These are phyloP conservation scores for Prunus mongolica DNA, from an alignment of 306 rosid species.

Conservation along the genomic window DNA sequence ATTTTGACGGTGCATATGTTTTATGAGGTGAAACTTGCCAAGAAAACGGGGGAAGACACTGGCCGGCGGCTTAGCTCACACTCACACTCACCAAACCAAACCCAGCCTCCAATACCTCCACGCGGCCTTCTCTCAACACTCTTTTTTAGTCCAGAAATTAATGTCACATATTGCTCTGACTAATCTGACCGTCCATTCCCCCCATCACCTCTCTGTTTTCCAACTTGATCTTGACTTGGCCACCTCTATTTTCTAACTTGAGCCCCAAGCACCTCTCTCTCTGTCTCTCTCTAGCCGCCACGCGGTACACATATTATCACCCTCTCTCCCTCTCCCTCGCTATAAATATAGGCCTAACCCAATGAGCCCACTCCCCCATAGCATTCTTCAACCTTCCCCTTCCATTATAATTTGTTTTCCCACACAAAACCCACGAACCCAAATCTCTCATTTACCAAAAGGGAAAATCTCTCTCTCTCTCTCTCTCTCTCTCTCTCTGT, in stretches of 20 bases:
- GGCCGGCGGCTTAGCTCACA: conserved; percentile 30
- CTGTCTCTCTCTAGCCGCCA: conserved; percentile 3
- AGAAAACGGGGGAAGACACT: conserved; percentile 5
- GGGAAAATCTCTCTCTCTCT: neutral
- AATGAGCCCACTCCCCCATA: neutral
- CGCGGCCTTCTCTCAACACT: conserved; percentile 23
- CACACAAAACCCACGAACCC: neutral
- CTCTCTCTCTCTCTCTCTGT: neutral
- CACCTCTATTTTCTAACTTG: conserved; percentile 23
- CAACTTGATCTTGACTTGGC: conserved; percentile 30
- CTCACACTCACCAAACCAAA: conserved; percentile 11
- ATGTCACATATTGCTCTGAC: conserved; percentile 4
- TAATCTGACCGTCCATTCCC: neutral
- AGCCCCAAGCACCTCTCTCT: conserved; percentile 26
- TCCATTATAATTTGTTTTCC: no score
- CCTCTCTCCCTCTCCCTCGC: neutral
- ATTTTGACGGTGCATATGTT: conserved; percentile 30
- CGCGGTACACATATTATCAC: conserved; percentile 4
- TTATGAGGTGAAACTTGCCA: neutral
- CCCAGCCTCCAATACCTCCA: conserved; percentile 18
- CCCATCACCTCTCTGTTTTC: no score
- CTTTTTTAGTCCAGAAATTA: neutral
- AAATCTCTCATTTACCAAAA: neutral
- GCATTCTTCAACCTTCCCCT: neutral
- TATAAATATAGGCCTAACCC: conserved; percentile 15